Base-by-base conservation (phyloP, 352 stramenopile species). In the Pythium graminicola region DNA sequence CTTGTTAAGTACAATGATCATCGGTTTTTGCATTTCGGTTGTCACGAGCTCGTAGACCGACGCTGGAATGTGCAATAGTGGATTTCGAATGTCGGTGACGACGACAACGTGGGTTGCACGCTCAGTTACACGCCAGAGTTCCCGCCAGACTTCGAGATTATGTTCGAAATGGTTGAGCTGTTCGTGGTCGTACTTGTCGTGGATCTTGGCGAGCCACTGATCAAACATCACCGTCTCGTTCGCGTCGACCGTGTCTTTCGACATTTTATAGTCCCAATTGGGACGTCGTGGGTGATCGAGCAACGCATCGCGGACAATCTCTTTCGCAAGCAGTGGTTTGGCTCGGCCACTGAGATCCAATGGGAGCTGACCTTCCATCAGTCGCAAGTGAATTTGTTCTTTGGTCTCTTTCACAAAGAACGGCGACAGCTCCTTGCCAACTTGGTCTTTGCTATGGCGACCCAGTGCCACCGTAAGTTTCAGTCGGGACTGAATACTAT, bases 381-480 rank as follows among this genome's bases (percentile, higher is more conserved):
- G 73, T 43, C 81, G 74, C 64, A 90, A 27, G 44, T 93, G 79
- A 41, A 93, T 89, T 60, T 93, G 79, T 64, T 93, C 81, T 54
- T 90, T 89, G 22, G 79, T 88, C 60, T 93, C 81, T 45, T 89
- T 93, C 16, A 90, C 81, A 31, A 93, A 93, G 51, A 86, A 93
- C 50, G 76, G 86, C 33, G 81, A 90, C 11, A 93, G 69, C 57
- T 93, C 74, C 57, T 90, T 93, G 22, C 79, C 81, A 26, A 90
- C 75, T 2, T 76, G 56, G 54, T 90, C 76, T 50, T 89, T 93
- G 62, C 81, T 89, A 64, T 88, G 84, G 45, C 86, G 85, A 32
- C 81, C 81, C 7, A 93, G 63, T 54, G 81, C 78, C 29, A 89
- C 81, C 6, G 81, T 90, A 17, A 93, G 70, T 63, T 89, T 89